These are phyloP conservation scores for Phallus indusiatus DNA, from an alignment of 768 basidiomycete species.

Conservation along the genomic window DNA sequence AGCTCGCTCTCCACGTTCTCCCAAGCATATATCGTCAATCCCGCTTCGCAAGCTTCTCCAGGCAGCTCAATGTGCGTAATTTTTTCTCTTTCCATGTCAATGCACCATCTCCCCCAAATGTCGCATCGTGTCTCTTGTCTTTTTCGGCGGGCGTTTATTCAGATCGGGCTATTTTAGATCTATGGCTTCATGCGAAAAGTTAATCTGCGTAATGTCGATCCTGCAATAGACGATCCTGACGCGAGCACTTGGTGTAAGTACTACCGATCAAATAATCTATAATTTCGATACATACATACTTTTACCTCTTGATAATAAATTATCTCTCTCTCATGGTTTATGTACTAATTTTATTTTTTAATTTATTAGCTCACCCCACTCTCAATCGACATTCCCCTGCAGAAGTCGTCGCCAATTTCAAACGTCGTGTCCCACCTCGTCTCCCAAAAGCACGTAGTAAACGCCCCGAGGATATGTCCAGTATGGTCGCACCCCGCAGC, in stretches of 20 bases:
- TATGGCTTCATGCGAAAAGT: constrained; percentile 99
- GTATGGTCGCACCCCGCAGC: constrained; percentile 54
- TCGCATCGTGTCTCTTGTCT: not conserved
- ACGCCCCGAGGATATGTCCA: constrained; percentile 45
- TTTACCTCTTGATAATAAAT: constrained; percentile 9
- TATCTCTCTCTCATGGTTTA: constrained; percentile 12
- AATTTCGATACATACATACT: not conserved
- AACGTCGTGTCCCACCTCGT: constrained; percentile 89
- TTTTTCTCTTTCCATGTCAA: constrained; percentile 14
- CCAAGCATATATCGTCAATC: constrained; percentile 94
- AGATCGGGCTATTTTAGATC: constrained; percentile 45
- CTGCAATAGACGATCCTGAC: constrained; percentile 91
- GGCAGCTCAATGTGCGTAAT: constrained; percentile 84
- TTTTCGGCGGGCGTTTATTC: not conserved
- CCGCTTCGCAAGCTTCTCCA: constrained; percentile 93
- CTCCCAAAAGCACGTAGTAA: constrained; percentile 76
- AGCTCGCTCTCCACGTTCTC: constrained; percentile 87
- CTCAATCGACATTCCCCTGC: constrained; percentile 85
- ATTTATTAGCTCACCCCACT: constrained; percentile 87
- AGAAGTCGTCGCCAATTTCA: constrained; percentile 89
- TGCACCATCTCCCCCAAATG: not conserved
- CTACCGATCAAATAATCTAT: constrained; percentile 13
- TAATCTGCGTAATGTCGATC: constrained; percentile 90
- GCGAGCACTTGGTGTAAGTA: constrained; percentile 93
- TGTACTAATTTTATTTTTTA: no score